Percentiles rank a stretch among this genome's conserved stretches.
Conservation (phyloP, 345 rosid genomes). For the Pugionium cornutum region DNA sequence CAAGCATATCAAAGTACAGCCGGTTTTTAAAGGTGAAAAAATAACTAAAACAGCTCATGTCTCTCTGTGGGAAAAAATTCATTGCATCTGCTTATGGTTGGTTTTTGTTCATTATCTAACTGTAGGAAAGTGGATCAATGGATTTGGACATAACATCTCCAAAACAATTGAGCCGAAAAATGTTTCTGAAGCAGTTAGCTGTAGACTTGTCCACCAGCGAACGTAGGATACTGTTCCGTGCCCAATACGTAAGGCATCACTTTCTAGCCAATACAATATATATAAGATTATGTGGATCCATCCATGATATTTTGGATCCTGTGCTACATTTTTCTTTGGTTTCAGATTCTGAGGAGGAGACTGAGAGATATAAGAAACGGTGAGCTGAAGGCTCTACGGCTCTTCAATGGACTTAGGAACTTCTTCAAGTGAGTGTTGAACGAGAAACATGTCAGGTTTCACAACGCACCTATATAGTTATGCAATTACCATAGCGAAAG, state of each 20-base stretch:
- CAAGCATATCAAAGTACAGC: constrained; percentile 84
- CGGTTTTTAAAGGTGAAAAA: constrained; percentile 72
- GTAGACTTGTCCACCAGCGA: constrained; percentile 90
- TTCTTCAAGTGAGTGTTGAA: constrained; percentile 54
- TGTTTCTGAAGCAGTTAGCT: constrained; percentile 90
- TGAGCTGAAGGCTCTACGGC: constrained; percentile 72
- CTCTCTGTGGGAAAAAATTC: not conserved
- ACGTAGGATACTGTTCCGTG: constrained; percentile 79
- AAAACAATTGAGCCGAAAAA: constrained; percentile 77
- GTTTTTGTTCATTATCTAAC: constrained; percentile 10
- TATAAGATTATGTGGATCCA: not conserved
- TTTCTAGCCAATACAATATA: not conserved
- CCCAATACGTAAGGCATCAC: constrained; percentile 71
- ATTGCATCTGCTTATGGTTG: constrained; percentile 56
- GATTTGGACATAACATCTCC: constrained; percentile 96
- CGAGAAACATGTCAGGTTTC: constrained; percentile 12
- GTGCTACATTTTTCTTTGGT: not conserved
- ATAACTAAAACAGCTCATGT: not conserved
- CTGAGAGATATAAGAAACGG: constrained; percentile 84
- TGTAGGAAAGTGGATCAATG: constrained; percentile 87
- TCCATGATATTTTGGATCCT: not conserved
- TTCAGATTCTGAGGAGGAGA: constrained; percentile 85
- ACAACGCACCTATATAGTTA: not conserved
- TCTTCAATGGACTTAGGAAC: constrained; percentile 69
- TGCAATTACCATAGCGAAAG: too few species aligned